Evolutionary conservation across 192 early-diverging fungal species (phyloP), one percentile per base, ranked within the genome.

Genomic region (Coemansia sp.): DNA sequence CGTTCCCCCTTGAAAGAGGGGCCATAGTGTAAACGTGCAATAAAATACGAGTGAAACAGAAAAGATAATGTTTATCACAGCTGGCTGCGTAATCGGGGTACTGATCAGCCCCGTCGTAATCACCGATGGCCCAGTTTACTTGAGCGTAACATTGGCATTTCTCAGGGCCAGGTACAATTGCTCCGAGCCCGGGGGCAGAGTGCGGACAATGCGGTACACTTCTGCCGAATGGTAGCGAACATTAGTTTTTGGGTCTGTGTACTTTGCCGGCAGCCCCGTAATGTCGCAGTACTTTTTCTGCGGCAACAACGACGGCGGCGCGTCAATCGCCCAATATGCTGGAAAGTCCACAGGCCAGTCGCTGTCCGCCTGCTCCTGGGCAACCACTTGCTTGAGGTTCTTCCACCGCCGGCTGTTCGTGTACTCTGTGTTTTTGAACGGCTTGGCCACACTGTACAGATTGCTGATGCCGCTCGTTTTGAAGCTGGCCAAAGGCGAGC

Each of bases 221-320:
- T 94, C 91, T 1, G 87, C 86, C 51, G 90, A 90, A 62, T 91
- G 85, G 61, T 94, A 95, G 17, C 93, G 81, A 35, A 95, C 69
- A 10, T 88, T 82, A 1, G 91, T 91, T 75, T 93, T 94, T 19
- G 93, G 93, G 73, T 95, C 93, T 1, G 92, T 93, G 69, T 95
- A 95, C 14, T 69, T 83, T 25, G 91, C 91, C 49, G 91, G 89
- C 43, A 94, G 75, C 17, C 93, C 93, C 6, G 93, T 95, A 52
- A 95, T 86, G 67, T 95, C 93, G 70, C 93, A 95, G 79, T 95
- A 95, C 67, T 93, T 93, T 77, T 93, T 93, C 67, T 87, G 86
- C 11, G 93, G 93, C 35, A 80, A 56, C 59, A 95, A 74, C 25
- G 93, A 93, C 23, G 93, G 93, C 59, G 91, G 82, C 11, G 90